Percentiles rank a stretch among this genome's conserved stretches.
Evolutionary conservation across 371 early-diverging fungal species (phyloP).

Genomic region (Dichotomocladium elegans): DNA sequence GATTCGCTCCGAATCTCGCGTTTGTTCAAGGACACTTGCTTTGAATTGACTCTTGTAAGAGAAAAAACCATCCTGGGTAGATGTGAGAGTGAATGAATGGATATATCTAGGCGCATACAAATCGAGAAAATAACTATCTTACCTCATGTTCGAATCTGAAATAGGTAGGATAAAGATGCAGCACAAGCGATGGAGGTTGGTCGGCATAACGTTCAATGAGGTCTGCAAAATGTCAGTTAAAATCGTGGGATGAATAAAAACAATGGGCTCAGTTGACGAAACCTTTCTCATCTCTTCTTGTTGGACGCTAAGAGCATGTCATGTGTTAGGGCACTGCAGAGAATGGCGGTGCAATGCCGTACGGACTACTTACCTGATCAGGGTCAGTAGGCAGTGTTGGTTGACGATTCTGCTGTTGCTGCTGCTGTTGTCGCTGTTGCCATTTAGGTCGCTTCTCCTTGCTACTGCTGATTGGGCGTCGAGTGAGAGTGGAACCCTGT

Average conservation of each 20-base stretch:
- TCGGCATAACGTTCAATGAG: constrained; percentile 37
- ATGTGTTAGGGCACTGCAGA: background rate
- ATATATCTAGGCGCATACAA: too few species aligned
- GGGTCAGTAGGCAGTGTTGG: background rate
- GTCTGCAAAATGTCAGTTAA: too few species aligned
- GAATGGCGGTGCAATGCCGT: too few species aligned
- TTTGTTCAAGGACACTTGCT: constrained; percentile 31
- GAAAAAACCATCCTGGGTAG: constrained; percentile 55
- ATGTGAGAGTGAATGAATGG: background rate
- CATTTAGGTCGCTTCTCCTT: constrained; percentile 8
- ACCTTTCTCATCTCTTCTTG: constrained; percentile 15
- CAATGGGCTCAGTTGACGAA: too few species aligned
- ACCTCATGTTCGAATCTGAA: constrained; percentile 67
- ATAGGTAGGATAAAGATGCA: constrained; percentile 60
- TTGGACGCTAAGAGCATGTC: constrained; percentile 7
- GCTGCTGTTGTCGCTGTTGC: constrained; percentile 8
- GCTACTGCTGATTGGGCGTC: background rate
- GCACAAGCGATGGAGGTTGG: constrained; percentile 49
- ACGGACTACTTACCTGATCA: constrained; percentile 4
- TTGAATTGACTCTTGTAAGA: constrained; percentile 63
- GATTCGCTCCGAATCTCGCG: background rate
- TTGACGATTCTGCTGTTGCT: background rate
- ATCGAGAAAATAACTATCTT: background rate
- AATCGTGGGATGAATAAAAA: too few species aligned
- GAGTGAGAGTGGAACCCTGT: constrained; percentile 28